A percentile compares a stretch with the other conserved stretches of the same genome.
Conservation (phyloP, 2,329 filamentous ascomycete species). For the Fusarium sp. region DNA sequence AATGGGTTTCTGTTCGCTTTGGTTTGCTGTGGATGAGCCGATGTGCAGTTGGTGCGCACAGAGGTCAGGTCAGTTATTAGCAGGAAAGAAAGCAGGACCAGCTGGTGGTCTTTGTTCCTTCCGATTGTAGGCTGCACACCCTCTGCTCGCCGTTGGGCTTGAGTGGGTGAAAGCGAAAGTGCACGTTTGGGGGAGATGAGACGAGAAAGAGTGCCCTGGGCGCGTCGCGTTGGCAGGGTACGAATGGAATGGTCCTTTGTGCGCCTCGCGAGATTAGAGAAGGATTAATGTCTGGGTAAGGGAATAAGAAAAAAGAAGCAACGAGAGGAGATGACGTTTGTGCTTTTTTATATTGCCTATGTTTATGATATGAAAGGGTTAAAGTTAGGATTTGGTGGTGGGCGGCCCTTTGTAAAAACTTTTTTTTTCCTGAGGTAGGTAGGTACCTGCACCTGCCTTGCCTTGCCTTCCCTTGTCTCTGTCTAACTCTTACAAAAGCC, state of each 20-base stretch:
- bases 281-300: not conserved
- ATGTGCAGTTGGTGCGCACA: conserved; percentile 15
- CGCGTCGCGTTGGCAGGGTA: conserved; percentile 11
- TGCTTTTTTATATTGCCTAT: not conserved
- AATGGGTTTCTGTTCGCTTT: conserved; percentile 8
- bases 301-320: not conserved
- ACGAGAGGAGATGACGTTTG: conserved; percentile 11
- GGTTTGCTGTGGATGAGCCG: conserved; percentile 2
- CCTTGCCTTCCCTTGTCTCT: conserved; percentile 1
- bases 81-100: conserved; percentile 10
- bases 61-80: conserved; percentile 1
- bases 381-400: conserved; percentile 21
- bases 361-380: not conserved
- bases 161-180: conserved; percentile 35
- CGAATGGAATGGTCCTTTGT: not conserved
- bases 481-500: conserved; percentile 19
- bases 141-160: conserved; percentile 8
- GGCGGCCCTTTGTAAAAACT: conserved; percentile 26
- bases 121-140: conserved; percentile 34
- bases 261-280: not conserved
- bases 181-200: conserved; percentile 39
- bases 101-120: conserved; percentile 28
- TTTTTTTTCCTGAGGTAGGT: conserved; percentile 2
- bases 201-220: conserved; percentile 18
- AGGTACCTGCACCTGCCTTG: conserved; percentile 13